Base-by-base conservation (phyloP, 2,329 filamentous ascomycete genomes). In the Pseudogymnoascus sp. region DNA sequence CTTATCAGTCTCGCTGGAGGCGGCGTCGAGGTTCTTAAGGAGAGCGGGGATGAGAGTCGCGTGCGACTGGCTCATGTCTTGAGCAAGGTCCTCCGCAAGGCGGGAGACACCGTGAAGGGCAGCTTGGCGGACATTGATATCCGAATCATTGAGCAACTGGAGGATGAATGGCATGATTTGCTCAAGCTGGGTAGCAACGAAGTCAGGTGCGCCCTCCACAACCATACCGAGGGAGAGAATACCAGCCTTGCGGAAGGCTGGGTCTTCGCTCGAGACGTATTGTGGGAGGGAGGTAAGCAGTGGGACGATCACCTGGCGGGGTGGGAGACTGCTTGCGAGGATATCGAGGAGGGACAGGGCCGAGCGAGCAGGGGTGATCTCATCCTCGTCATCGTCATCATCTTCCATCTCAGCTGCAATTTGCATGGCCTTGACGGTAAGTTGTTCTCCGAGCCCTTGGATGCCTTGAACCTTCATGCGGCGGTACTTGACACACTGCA, bases 171-270 rank as follows among this genome's bases (percentile, higher is more conserved):
- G 95, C 75, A 97, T 85, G 68, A 97, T 89, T 68, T 88, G 84
- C 72, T 88, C 83, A 67, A 97, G 85, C 77, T 99, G 95, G 19
- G 93, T 96, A 67, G 91, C 91, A 72, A 97, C 92, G 77, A 97
- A 99, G 76, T 99, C 95, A 15, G 95, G 95, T 31, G 95, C 93
- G 70, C 95, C 95, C 80, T 97, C 95, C 62, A 96, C 93, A 70
- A 91, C 93, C 80, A 93, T 96, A 65, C 93, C 93, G 4, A 99
- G 84, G 60, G 93, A 89, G 67, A 97, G 83, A 73, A 97, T 95
- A 77, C 90, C 93, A 63, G 93, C 93, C 77, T 93, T 90, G 65
- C 93, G 88, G 78, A 89, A 89, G 70, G 91, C 87, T 36, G 92
- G 83, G 72, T 96, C 84, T 65, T 82, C 77, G 73, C 86, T 87